A percentile compares a stretch with the other conserved stretches of the same genome.
Conservation (phyloP, 305 asterid species). For the Fraxinus ornus region DNA sequence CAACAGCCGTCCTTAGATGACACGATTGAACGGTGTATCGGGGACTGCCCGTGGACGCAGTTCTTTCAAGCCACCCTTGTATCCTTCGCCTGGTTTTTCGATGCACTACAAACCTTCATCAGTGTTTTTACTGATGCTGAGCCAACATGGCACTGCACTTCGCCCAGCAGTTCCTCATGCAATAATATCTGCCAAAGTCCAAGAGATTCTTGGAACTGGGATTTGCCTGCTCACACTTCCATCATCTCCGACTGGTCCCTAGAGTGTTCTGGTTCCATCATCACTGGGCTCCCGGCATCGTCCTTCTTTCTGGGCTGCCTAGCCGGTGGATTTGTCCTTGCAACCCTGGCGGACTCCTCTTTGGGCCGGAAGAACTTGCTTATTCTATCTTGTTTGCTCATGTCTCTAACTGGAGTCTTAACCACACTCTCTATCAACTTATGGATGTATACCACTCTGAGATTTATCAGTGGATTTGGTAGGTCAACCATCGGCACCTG, state of each 20-base stretch:
- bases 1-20: slow-evolving; percentile 20
- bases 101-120: neutral
- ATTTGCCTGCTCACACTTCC: slow-evolving; percentile 23
- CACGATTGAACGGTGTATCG: slow-evolving; percentile 27
- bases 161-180: neutral
- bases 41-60: slow-evolving; percentile 27
- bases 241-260: slow-evolving; percentile 33
- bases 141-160: neutral
- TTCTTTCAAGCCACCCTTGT: slow-evolving; percentile 26
- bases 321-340: slow-evolving; percentile 28
- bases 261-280: slow-evolving; percentile 22
- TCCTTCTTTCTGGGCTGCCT: slow-evolving; percentile 29
- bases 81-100: neutral
- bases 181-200: slow-evolving; percentile 21
- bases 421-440: slow-evolving; percentile 22
- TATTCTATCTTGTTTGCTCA: slow-evolving; percentile 12
- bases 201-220: slow-evolving; percentile 23
- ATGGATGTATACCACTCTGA: slow-evolving; percentile 25
- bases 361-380: slow-evolving; percentile 37
- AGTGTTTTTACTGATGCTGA: neutral
- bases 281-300: slow-evolving; percentile 26
- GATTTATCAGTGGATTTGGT: slow-evolving; percentile 26
- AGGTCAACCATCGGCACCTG: slow-evolving; percentile 23
- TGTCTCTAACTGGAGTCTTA: slow-evolving; percentile 26
- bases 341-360: slow-evolving; percentile 34